Conservation (phyloP, 2,329 filamentous ascomycete species). For the Cercospora sp. region DNA sequence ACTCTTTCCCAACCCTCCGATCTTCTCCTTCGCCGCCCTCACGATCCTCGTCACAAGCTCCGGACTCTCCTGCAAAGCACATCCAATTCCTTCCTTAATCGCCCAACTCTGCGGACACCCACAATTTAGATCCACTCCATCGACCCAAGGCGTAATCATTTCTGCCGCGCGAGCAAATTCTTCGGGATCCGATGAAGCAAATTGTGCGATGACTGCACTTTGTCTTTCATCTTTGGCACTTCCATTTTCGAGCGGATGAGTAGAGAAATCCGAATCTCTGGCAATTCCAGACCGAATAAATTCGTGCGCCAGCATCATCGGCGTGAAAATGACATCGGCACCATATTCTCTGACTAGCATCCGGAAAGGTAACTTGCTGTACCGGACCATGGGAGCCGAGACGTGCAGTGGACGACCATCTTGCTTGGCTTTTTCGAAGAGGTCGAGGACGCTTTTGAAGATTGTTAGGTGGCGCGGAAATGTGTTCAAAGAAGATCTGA, state of each 20-base stretch:
- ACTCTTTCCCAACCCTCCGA: conserved; percentile 51
- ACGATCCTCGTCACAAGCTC: conserved; percentile 68
- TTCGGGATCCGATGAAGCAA: conserved; percentile 61
- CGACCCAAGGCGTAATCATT: conserved; percentile 61
- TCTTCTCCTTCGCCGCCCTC: conserved; percentile 54
- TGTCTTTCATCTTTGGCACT: background rate
- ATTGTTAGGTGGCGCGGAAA: background rate
- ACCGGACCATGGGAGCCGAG: conserved; percentile 25
- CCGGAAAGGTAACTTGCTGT: conserved; percentile 63
- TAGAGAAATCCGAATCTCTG: conserved; percentile 63
- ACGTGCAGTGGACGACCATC: conserved; percentile 49
- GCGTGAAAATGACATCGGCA: conserved; percentile 68
- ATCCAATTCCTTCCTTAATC: conserved; percentile 66
- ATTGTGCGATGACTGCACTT: conserved; percentile 63
- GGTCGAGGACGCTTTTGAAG: conserved; percentile 35
- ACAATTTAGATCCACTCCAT: conserved; percentile 70
- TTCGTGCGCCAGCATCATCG: conserved; percentile 57
- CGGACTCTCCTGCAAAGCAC: conserved; percentile 56
- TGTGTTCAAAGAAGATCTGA: background rate
- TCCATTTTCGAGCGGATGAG: conserved; percentile 46
- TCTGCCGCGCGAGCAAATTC: conserved; percentile 65
- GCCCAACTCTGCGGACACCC: conserved; percentile 74
- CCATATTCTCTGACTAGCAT: conserved; percentile 65
- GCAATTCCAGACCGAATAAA: conserved; percentile 35
- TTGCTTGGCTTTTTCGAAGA: conserved; percentile 58